Percentiles rank a stretch among this genome's conserved stretches.
Evolutionary conservation across 768 basidiomycete genomes (phyloP).

Genomic region (Mycena vulgaris): DNA sequence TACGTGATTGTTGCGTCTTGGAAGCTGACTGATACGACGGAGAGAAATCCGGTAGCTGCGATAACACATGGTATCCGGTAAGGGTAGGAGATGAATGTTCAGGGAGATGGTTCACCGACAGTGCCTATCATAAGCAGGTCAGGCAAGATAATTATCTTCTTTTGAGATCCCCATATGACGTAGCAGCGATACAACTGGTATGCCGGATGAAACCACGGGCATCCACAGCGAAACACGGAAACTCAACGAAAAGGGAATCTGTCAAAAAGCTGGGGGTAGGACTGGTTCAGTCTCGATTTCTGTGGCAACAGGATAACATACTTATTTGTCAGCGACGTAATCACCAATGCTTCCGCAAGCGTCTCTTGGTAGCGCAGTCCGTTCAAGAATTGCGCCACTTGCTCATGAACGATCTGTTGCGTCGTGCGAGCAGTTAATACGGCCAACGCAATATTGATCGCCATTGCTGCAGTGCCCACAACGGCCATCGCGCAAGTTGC

Average conservation of each 20-base stretch:
- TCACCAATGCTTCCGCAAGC: neutral
- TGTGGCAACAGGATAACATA: neutral
- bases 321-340: neutral
- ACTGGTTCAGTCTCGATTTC: neutral
- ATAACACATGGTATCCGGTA: neutral
- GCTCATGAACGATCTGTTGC: neutral
- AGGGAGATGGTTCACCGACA: neutral
- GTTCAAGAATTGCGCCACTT: neutral
- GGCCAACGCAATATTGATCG: neutral
- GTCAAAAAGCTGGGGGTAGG: neutral
- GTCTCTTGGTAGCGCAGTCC: neutral
- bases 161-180: neutral
- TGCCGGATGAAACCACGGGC: neutral
- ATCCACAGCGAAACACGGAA: neutral
- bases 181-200: constrained; percentile 10
- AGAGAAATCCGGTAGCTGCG: neutral
- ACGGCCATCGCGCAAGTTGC: constrained; percentile 4
- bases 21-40: neutral
- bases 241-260: constrained; percentile 4
- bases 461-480: neutral
- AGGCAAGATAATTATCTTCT: neutral
- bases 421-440: neutral
- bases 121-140: neutral
- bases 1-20: neutral
- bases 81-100: neutral